A percentile compares a stretch with the other conserved stretches of the same genome.
phyloP scores from a whole-genome alignment of 2,329 filamentous ascomycete species.

The Neofusicoccum ribis region DNA sequence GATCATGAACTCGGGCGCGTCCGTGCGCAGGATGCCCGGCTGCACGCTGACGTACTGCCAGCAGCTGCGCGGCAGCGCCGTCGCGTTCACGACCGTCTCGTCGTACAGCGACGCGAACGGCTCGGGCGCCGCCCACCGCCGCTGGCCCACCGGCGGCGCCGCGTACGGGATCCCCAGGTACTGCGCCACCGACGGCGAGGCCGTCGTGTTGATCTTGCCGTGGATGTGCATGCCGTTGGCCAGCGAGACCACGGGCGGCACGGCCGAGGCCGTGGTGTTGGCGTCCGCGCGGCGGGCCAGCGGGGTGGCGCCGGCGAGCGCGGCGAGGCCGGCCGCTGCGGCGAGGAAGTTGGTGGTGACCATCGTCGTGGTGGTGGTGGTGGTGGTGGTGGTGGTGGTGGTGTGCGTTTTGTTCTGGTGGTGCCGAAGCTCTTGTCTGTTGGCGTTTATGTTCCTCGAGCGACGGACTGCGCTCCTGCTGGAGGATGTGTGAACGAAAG shows the following conservation, averaged over 20 bases:
- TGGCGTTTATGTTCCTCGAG: neutral
- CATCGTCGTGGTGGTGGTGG: neutral
- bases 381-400: neutral
- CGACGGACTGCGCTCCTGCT: neutral
- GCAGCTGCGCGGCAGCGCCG: constrained; percentile 9
- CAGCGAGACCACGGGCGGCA: neutral
- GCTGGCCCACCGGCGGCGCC: constrained; percentile 33
- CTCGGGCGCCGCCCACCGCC: constrained; percentile 35
- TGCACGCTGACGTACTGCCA: constrained; percentile 1
- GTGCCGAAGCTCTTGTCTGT: neutral
- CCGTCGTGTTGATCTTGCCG: constrained; percentile 26
- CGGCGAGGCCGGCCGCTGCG: neutral
- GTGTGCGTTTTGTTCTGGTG: neutral
- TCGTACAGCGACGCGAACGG: constrained; percentile 29
- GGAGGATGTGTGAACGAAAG: neutral
- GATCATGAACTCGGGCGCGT: constrained; percentile 14
- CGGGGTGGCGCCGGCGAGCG: neutral
- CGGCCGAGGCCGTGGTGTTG: neutral
- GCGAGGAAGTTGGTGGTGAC: neutral
- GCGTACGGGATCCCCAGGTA: constrained; percentile 42
- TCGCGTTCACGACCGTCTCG: constrained; percentile 20
- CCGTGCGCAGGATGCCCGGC: constrained; percentile 24
- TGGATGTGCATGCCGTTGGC: neutral
- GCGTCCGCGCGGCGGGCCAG: neutral
- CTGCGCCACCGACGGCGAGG: constrained; percentile 29